Conservation (phyloP, 257 asterid genomes). For the Lavandula angustifolia region DNA sequence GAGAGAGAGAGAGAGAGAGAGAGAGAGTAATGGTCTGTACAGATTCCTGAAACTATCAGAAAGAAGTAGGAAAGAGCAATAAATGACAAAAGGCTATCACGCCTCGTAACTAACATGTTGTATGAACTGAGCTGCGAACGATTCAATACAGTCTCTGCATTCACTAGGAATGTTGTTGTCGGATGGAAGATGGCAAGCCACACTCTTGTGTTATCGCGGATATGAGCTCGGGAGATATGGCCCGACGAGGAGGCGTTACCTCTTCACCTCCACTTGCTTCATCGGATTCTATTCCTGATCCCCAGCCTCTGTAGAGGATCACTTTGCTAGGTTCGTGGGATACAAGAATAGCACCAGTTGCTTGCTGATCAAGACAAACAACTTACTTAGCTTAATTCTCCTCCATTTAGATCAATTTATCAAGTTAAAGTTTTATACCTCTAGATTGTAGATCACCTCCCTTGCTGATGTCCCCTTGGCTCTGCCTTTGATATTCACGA, state of each 20-base stretch:
- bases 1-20: neutral
- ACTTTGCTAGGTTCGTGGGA: constrained; percentile 96
- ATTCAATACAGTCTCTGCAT: neutral
- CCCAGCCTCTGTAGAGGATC: constrained; percentile 94
- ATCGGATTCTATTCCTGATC: constrained; percentile 44
- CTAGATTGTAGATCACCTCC: constrained; percentile 80
- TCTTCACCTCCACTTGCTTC: constrained; percentile 31
- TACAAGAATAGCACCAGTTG: constrained; percentile 83
- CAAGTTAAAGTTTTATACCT: constrained; percentile 49
- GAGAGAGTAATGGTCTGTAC: constrained; percentile 22
- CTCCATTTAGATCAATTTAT: neutral
- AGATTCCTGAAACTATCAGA: constrained; percentile 27
- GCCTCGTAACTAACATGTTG: constrained; percentile 4
- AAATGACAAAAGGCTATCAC: constrained; percentile 20
- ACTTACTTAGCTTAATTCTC: constrained; percentile 6
- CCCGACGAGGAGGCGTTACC: constrained; percentile 29
- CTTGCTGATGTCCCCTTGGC: constrained; percentile 87
- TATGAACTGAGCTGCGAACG: constrained; percentile 1
- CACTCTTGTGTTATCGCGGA: constrained; percentile 86
- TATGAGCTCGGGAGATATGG: constrained; percentile 73
- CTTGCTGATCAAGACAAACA: constrained; percentile 57
- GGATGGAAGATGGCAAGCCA: constrained; percentile 45
- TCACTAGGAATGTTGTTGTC: constrained; percentile 18
- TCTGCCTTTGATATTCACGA: constrained; percentile 90
- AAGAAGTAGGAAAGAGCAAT: constrained; percentile 7